Conservation (phyloP, 2,329 filamentous ascomycete species). For the Akanthomyces lecanii region DNA sequence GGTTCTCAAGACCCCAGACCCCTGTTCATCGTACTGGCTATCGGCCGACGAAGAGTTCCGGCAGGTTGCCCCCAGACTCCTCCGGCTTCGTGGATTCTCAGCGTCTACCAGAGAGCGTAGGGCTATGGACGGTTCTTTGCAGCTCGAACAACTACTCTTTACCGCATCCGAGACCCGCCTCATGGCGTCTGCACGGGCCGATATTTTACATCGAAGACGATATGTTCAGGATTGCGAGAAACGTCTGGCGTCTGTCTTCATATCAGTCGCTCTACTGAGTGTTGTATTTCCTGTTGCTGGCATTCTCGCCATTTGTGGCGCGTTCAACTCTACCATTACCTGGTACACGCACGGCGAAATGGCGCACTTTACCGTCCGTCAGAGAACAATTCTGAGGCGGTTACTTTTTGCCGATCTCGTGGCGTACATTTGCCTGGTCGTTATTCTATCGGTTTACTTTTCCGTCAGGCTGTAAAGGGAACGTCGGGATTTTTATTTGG, state of each 20-base stretch:
- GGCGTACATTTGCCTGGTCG: slow-evolving; percentile 30
- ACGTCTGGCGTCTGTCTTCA: slow-evolving; percentile 36
- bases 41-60: slow-evolving; percentile 14
- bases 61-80: slow-evolving; percentile 19
- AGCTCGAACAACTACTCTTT: slow-evolving; percentile 24
- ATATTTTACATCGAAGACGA: slow-evolving; percentile 28
- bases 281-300: slow-evolving; percentile 45
- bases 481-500: slow-evolving; percentile 15
- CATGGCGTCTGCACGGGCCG: slow-evolving; percentile 29
- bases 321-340: slow-evolving; percentile 41
- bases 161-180: slow-evolving; percentile 28
- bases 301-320: slow-evolving; percentile 40
- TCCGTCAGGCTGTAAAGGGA: slow-evolving; percentile 19
- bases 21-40: slow-evolving; percentile 4
- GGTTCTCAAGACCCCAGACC: slow-evolving; percentile 10
- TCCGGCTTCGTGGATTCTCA: slow-evolving; percentile 25
- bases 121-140: slow-evolving; percentile 6
- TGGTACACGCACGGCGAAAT: slow-evolving; percentile 48
- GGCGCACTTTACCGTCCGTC: slow-evolving; percentile 31
- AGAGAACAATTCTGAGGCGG: slow-evolving; percentile 29
- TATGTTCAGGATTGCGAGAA: slow-evolving; percentile 26
- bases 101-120: slow-evolving; percentile 21
- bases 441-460: slow-evolving; percentile 30
- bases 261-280: slow-evolving; percentile 34
- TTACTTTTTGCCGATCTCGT: slow-evolving; percentile 37